Conservation (phyloP, 2,329 filamentous ascomycete species). For the Cladophialophora carrionii region DNA sequence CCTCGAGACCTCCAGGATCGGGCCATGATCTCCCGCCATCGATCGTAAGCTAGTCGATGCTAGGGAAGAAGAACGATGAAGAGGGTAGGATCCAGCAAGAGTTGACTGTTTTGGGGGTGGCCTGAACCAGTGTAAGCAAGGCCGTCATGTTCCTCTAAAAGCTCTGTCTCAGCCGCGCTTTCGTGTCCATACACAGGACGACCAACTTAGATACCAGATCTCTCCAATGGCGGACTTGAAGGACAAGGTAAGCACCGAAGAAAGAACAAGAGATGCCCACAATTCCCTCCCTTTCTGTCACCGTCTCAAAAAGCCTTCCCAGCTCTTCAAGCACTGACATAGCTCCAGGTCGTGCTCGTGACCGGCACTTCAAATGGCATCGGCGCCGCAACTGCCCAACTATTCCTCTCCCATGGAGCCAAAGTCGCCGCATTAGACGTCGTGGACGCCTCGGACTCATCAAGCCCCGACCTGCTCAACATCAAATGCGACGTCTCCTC, state of each 20-base stretch:
- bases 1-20: background rate
- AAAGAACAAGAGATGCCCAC: background rate
- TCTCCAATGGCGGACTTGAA: constrained; percentile 11
- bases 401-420: constrained; percentile 13
- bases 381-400: constrained; percentile 15
- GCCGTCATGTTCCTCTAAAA: background rate
- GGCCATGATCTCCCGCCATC: background rate
- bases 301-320: background rate
- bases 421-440: constrained; percentile 16
- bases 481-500: constrained; percentile 17
- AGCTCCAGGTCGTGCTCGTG: constrained; percentile 2
- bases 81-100: background rate
- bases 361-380: constrained; percentile 12
- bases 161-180: background rate
- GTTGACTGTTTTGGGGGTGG: background rate
- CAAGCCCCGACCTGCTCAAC: constrained; percentile 3
- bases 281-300: background rate
- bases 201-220: background rate
- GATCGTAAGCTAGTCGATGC: background rate
- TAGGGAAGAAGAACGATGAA: constrained; percentile 1
- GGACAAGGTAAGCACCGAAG: constrained; percentile 11
- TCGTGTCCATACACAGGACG: background rate
- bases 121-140: background rate
- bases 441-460: background rate
- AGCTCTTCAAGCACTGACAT: background rate